These are phyloP conservation scores for Leishmania guyanensis DNA, from an alignment of 208 protist genomes.

Conservation along the genomic window DNA sequence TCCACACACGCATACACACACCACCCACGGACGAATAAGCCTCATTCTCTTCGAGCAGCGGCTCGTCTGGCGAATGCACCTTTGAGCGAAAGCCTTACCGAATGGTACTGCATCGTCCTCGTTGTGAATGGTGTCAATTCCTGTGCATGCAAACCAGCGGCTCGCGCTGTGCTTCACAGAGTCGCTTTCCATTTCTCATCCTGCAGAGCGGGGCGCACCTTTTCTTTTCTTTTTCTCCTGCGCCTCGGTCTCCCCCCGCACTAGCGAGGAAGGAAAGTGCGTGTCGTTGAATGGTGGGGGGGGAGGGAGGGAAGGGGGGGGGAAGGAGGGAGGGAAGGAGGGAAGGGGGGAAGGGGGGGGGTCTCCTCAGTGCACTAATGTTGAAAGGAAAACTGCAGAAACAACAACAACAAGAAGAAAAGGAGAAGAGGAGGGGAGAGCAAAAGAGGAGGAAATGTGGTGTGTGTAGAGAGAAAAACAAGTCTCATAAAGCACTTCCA, in stretches of 20 bases:
- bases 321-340: too few relatives aligned
- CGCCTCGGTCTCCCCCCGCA: not conserved
- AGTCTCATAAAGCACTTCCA: not conserved
- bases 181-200: not conserved
- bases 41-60: not conserved
- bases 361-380: not conserved
- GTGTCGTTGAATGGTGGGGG: too few relatives aligned
- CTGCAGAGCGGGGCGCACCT: not conserved
- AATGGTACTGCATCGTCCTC: not conserved
- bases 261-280: not conserved
- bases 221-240: not conserved
- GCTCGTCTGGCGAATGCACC: not conserved
- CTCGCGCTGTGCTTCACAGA: not conserved
- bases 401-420: slow-evolving; percentile 3
- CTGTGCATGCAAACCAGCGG: not conserved
- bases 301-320: too few relatives aligned
- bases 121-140: not conserved
- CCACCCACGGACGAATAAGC: not conserved
- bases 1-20: not conserved
- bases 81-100: not conserved
- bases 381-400: not conserved
- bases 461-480: not conserved
- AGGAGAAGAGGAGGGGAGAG: not conserved
- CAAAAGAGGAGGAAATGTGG: too few relatives aligned
- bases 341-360: not conserved